Base-by-base conservation (phyloP, 2,329 filamentous ascomycete genomes). In the Sarocladium strictum region DNA sequence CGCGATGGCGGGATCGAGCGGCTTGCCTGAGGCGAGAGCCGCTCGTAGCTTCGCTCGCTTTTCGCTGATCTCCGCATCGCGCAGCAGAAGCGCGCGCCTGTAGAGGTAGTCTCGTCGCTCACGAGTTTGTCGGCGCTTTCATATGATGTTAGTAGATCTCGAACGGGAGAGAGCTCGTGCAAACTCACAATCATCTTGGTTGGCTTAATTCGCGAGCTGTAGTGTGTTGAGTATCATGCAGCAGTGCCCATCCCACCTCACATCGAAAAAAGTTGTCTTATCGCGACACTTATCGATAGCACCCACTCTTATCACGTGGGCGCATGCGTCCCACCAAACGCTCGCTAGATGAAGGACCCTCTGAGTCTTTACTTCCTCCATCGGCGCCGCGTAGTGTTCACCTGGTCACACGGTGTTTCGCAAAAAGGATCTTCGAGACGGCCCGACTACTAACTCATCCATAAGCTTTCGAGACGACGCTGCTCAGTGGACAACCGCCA, bases 31-130 rank as follows among this genome's bases (percentile, higher is more conserved):
- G 21, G 94, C 93, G 52, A 97, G 79, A 10, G 92, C 91, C 32
- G 86, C 84, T 68, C 92, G 88, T 54, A 99, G 75, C 68, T 95
- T 89, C 37, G 92, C 87, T 63, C 93, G 80, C 70, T 96, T 96
- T 69, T 96, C 90, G 55, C 88, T 89, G 60, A 95, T 95, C 65
- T 96, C 93, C 58, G 93, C 93, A 74, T 97, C 90, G 62, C 88
- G 86, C 41, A 97, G 81, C 21, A 90, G 86, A 56, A 97, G 79
- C 35, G 94, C 93, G 65, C 89, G 86, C 57, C 93, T 85, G 71
- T 97, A 96, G 63, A 99, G 84, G 70, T 97, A 76, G 59, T 72
- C 72, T 55, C 72, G 67, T 61, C 72, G 60, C 62, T 74, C 67
- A 57, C 69, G 68, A 27, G 71, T 67, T 69, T 72, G 67, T 61